Conservation (phyloP, 257 asterid genomes). For the Verbascum thapsus region DNA sequence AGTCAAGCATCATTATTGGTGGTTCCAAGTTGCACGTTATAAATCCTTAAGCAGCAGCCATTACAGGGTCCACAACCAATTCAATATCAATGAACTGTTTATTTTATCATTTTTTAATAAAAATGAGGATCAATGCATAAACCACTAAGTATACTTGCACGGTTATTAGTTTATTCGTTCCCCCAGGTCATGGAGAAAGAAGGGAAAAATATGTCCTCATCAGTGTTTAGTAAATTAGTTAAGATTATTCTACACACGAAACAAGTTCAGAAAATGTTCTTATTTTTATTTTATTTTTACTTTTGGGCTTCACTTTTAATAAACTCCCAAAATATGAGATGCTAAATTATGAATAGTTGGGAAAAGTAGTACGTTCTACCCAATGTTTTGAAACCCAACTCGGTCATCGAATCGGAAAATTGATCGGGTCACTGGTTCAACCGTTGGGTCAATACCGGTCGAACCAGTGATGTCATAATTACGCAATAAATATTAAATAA, state of each 20-base stretch:
- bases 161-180: background rate
- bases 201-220: constrained; percentile 1
- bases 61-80: background rate
- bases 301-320: background rate
- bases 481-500: too few relatives aligned
- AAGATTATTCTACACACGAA: background rate
- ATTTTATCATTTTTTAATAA: too few relatives aligned
- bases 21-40: constrained; percentile 28
- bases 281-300: background rate
- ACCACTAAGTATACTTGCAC: background rate
- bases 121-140: background rate
- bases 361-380: too few relatives aligned
- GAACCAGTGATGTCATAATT: too few relatives aligned
- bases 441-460: too few relatives aligned
- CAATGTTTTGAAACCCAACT: too few relatives aligned
- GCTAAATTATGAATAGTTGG: background rate
- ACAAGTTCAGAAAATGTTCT: background rate
- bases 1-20: constrained; percentile 21
- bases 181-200: background rate
- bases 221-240: constrained; percentile 8
- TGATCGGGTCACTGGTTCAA: too few relatives aligned
- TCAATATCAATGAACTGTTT: background rate
- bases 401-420: too few relatives aligned
- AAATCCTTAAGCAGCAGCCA: constrained; percentile 14
- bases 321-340: background rate